Base-by-base conservation (phyloP, 2,329 filamentous ascomycete species). In the Dothideomycetes sp. region DNA sequence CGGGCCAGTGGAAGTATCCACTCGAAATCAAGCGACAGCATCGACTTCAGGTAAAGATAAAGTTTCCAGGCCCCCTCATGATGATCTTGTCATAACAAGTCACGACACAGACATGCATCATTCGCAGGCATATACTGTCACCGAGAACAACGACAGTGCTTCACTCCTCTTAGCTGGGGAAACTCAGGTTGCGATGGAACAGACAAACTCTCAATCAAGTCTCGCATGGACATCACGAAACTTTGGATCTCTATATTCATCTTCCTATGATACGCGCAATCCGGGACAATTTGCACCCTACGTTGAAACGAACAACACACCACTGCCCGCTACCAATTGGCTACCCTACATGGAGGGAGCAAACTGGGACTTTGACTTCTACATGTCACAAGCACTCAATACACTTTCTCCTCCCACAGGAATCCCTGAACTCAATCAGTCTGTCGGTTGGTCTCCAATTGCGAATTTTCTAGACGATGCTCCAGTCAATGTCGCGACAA, bases 311-410 rank as follows among this genome's bases (percentile, higher is more conserved):
- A 28, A 38, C 18, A n/a, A 25, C 7, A 8, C 27, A 5, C 18
- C 35, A n/a, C 18, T 38, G 24, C 35, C 35, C n/a, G 35, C 35
- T 8, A 38, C 35, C 13, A 38, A 38, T 6, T 38, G 35, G 35
- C 13, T 38, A 7, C 35, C 35, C 2, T 38, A 38, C 15, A 31
- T 28, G 4, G 31, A 38, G n/a, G 19, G 35, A 9, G 31, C 31
- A 28, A 19, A 38, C 6, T 38, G 27, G 27, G 35, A 38, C 13
- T 38, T 38, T n/a, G 35, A 38, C 13, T 38, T 38, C 6, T 38
- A 38, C 19, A 38, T 38, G 35, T 27, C 25, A 8, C 35, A 38
- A 16, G 35, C 35, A 10, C 15, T 38, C 13, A 38, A 38, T 20
- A 38, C 29, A 7, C 31, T 38, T 9, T 38, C 35, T 24, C 35